phyloP scores from a whole-genome alignment of 192 early-diverging fungal species.

The Podila clonocystis region DNA sequence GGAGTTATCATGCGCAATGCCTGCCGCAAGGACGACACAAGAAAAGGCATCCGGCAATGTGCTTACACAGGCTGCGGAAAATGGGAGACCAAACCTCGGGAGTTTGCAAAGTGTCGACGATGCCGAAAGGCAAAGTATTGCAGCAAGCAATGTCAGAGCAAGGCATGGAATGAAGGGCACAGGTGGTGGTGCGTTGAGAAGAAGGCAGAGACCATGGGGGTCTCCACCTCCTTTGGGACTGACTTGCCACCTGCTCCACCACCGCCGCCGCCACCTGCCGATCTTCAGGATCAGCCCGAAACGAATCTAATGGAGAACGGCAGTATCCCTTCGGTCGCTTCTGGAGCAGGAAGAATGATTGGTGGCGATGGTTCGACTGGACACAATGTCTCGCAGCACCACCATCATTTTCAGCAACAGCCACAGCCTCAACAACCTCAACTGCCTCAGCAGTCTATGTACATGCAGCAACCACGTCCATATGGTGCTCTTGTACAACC shows the following conservation, averaged over 20 bases:
- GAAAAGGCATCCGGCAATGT: slow-evolving; percentile 79
- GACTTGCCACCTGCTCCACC: slow-evolving; percentile 40
- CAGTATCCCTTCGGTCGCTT: slow-evolving; percentile 23
- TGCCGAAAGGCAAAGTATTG: slow-evolving; percentile 93
- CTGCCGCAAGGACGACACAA: slow-evolving; percentile 79
- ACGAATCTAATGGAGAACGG: slow-evolving; percentile 34
- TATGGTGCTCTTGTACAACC: not conserved
- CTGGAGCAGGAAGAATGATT: slow-evolving; percentile 43
- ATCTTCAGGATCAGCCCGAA: slow-evolving; percentile 42
- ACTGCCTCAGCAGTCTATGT: slow-evolving; percentile 7
- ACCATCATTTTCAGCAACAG: slow-evolving; percentile 10
- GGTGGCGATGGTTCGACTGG: slow-evolving; percentile 20
- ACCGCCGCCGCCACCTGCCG: slow-evolving; percentile 38
- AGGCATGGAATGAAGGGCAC: slow-evolving; percentile 83
- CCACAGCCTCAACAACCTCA: not conserved
- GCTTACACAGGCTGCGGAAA: slow-evolving; percentile 82
- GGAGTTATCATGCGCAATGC: slow-evolving; percentile 84
- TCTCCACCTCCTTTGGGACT: slow-evolving; percentile 37
- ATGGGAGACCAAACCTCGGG: slow-evolving; percentile 76
- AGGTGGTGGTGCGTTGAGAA: slow-evolving; percentile 83
- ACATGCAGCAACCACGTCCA: no score
- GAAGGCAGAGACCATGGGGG: slow-evolving; percentile 44
- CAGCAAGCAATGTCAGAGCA: slow-evolving; percentile 78
- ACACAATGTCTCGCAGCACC: slow-evolving; percentile 5
- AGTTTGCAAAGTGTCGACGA: slow-evolving; percentile 89